Evolutionary conservation across 2,329 filamentous ascomycete genomes (phyloP).

Genomic region (Xylariaceae sp.): DNA sequence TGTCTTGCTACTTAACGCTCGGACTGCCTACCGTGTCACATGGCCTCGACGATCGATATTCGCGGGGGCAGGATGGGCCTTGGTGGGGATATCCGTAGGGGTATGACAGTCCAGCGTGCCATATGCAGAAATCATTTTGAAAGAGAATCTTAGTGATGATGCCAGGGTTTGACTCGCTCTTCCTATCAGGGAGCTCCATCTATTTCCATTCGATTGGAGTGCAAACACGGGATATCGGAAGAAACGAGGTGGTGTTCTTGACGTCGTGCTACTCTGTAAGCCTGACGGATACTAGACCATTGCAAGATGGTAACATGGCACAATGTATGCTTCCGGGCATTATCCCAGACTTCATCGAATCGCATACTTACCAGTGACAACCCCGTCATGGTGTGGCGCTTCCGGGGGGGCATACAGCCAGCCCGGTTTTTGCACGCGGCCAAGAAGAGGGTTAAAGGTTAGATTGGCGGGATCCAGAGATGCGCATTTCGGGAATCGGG

Average conservation of each 20-base stretch:
- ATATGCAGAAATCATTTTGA: background rate
- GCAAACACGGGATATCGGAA: background rate
- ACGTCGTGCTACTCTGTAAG: conserved; percentile 1
- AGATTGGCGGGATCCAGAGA: conserved; percentile 6
- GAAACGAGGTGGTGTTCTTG: background rate
- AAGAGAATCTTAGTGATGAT: background rate
- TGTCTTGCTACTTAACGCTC: conserved; percentile 3
- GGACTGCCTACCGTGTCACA: conserved; percentile 8
- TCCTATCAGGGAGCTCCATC: conserved; percentile 5
- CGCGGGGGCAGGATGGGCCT: background rate
- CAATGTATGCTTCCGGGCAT: background rate
- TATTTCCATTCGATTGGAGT: conserved; percentile 9
- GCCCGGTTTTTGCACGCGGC: background rate
- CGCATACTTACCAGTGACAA: background rate
- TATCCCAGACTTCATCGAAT: background rate
- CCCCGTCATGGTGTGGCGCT: conserved; percentile 4
- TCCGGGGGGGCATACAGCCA: background rate
- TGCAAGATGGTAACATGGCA: background rate
- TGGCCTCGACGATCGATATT: conserved; percentile 2
- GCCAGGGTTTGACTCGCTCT: background rate
- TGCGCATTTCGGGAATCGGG: conserved; percentile 17
- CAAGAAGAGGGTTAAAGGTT: background rate
- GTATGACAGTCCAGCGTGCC: conserved; percentile 2
- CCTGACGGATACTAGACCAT: conserved; percentile 8
- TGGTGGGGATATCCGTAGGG: conserved; percentile 17